phyloP scores from a whole-genome alignment of 2,329 filamentous ascomycete genomes.

The Neopestalotiopsis clavispora region DNA sequence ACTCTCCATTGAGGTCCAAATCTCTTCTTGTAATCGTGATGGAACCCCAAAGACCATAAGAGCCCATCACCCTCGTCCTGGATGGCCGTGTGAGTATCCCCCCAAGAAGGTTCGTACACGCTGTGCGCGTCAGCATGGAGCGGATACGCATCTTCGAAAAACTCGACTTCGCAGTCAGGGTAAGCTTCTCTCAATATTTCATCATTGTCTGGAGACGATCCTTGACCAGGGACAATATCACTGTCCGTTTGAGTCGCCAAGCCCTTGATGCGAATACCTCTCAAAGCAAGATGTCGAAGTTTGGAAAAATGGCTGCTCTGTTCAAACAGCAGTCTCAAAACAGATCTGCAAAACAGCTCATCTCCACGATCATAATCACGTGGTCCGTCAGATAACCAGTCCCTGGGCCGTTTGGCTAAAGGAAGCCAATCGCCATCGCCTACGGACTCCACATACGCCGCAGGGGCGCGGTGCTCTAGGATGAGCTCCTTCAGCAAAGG shows the following conservation, averaged over 20 bases:
- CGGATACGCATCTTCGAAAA: constrained; percentile 4
- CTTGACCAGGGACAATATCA: neutral
- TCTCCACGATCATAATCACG: constrained; percentile 4
- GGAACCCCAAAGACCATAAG: neutral
- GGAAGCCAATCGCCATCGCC: neutral
- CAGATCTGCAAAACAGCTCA: constrained; percentile 12
- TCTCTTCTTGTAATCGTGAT: constrained; percentile 16
- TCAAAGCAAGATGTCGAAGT: constrained; percentile 12
- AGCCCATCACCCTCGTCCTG: constrained; percentile 20
- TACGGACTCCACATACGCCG: neutral
- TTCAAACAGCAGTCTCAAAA: constrained; percentile 13
- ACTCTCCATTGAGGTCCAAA: neutral
- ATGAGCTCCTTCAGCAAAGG: constrained; percentile 11
- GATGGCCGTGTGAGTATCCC: neutral
- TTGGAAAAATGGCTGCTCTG: constrained; percentile 8
- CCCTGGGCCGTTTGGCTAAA: too few relatives aligned
- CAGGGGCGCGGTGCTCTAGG: constrained; percentile 11
- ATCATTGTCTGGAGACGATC: constrained; percentile 11
- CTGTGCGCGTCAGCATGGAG: constrained; percentile 3
- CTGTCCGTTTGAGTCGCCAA: neutral
- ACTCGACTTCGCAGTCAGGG: constrained; percentile 14
- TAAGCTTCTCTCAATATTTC: neutral
- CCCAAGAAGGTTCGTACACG: neutral
- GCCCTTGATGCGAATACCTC: constrained; percentile 15
- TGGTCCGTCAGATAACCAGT: too few relatives aligned